A percentile compares a stretch with the other conserved stretches of the same genome.
Evolutionary conservation across 805 yeast genomes (phyloP).

Genomic region (Brettanomyces nanus): DNA sequence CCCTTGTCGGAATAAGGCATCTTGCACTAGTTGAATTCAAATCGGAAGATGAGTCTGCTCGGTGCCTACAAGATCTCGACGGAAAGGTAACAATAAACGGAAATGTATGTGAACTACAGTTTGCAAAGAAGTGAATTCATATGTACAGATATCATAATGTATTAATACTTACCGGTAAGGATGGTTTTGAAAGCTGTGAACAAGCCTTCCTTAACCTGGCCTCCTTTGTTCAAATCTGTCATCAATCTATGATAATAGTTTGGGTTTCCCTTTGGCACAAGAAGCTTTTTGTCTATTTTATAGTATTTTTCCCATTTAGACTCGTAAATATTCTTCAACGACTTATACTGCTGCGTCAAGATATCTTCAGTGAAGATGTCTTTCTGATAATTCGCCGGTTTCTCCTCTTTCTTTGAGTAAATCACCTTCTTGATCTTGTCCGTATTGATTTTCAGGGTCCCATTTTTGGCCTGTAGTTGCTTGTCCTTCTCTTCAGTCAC

Average conservation of each 20-base stretch:
- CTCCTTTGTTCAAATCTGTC: conserved; percentile 52
- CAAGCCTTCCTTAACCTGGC: conserved; percentile 60
- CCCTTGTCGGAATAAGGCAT: conserved; percentile 57
- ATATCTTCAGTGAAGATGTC: conserved; percentile 43
- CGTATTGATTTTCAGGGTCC: conserved; percentile 15
- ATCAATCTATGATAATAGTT: conserved; percentile 63
- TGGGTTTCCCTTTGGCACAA: conserved; percentile 81
- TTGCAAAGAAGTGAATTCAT: conserved; percentile 22
- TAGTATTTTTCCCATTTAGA: conserved; percentile 60
- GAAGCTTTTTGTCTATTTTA: conserved; percentile 54
- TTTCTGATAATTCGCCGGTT: conserved; percentile 33
- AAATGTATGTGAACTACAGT: conserved; percentile 19
- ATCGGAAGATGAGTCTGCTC: conserved; percentile 38
- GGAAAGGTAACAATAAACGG: conserved; percentile 11
- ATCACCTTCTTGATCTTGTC: conserved; percentile 31
- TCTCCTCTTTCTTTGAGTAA: conserved; percentile 26
- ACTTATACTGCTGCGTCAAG: conserved; percentile 44
- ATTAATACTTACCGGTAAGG: conserved; percentile 55
- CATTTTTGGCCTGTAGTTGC: conserved; percentile 23
- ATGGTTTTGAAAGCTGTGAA: conserved; percentile 66
- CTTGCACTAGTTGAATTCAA: conserved; percentile 80
- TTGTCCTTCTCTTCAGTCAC: conserved; percentile 28
- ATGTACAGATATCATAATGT: neutral
- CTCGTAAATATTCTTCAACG: conserved; percentile 47
- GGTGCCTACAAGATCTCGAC: conserved; percentile 19